These are phyloP conservation scores for Hericium rajendrae DNA, from an alignment of 768 basidiomycete genomes.

Conservation along the genomic window DNA sequence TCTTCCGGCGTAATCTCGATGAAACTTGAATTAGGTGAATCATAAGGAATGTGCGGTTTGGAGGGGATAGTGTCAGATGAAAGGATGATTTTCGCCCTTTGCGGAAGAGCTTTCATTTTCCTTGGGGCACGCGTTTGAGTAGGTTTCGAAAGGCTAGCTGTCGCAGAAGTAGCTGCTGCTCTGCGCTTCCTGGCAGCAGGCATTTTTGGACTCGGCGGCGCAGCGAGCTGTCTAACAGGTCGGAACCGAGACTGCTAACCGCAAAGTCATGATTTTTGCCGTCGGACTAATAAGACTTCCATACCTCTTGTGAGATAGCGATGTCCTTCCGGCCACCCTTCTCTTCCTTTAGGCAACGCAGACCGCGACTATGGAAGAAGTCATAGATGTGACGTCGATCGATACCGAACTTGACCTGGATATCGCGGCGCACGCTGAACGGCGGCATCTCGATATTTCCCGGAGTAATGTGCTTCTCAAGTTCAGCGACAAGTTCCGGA, in stretches of 20 bases:
- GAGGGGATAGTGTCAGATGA: background rate
- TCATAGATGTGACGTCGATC: slow-evolving; percentile 72
- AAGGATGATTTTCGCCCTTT: background rate
- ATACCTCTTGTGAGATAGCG: slow-evolving; percentile 7
- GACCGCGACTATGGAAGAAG: slow-evolving; percentile 57
- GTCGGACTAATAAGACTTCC: background rate
- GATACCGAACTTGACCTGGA: slow-evolving; percentile 61
- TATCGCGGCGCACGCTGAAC: slow-evolving; percentile 57
- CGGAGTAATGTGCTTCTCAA: slow-evolving; percentile 60
- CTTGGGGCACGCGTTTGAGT: background rate
- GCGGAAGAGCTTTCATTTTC: slow-evolving; percentile 2
- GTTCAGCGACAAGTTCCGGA: slow-evolving; percentile 57
- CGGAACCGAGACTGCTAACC: slow-evolving; percentile 3
- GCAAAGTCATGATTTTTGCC: background rate
- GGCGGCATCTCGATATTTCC: slow-evolving; percentile 69
- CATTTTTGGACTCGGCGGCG: background rate
- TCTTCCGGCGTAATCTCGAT: background rate
- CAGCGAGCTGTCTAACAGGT: slow-evolving; percentile 1
- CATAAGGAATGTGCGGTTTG: background rate
- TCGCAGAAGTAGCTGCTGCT: slow-evolving; percentile 5
- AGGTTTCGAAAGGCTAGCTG: slow-evolving; percentile 1
- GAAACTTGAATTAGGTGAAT: background rate
- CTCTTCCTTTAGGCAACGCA: slow-evolving; percentile 18
- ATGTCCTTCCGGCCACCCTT: slow-evolving; percentile 10
- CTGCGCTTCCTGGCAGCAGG: slow-evolving; percentile 9